Evolutionary conservation across 75 land plant species (phyloP).

Genomic region (Isoetes taiwanensis): DNA sequence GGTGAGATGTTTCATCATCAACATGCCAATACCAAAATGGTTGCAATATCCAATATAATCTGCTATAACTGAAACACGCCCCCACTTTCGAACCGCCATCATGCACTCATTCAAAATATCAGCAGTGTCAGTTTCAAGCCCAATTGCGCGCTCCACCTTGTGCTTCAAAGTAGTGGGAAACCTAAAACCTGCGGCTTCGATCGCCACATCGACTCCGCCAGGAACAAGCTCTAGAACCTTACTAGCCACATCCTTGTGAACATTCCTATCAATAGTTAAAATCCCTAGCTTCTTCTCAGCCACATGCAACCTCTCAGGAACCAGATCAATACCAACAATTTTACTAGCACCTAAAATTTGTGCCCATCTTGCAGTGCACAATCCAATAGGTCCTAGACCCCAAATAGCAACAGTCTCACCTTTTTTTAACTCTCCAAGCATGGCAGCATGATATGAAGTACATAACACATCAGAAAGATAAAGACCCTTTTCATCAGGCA

Average conservation of each 20-base stretch:
- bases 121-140: neutral
- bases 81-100: neutral
- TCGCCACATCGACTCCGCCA: neutral
- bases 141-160: neutral
- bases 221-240: neutral
- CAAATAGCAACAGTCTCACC: slow-evolving; percentile 28
- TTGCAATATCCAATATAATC: slow-evolving; percentile 9
- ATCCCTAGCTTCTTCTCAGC: neutral
- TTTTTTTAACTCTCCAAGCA: slow-evolving; percentile 13
- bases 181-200: neutral
- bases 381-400: slow-evolving; percentile 22
- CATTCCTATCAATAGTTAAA: neutral
- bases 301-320: neutral
- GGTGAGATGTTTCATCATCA: slow-evolving; percentile 19
- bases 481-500: neutral
- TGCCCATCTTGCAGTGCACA: slow-evolving; percentile 15
- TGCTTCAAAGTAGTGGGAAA: neutral
- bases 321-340: neutral
- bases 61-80: slow-evolving; percentile 2
- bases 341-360: slow-evolving; percentile 6
- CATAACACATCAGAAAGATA: neutral
- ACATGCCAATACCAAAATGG: slow-evolving; percentile 19
- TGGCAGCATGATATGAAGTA: slow-evolving; percentile 15
- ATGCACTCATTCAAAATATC: neutral
- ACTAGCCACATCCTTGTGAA: neutral